phyloP scores from a whole-genome alignment of 805 yeast genomes.

The Metschnikowia baotianmanensis region DNA sequence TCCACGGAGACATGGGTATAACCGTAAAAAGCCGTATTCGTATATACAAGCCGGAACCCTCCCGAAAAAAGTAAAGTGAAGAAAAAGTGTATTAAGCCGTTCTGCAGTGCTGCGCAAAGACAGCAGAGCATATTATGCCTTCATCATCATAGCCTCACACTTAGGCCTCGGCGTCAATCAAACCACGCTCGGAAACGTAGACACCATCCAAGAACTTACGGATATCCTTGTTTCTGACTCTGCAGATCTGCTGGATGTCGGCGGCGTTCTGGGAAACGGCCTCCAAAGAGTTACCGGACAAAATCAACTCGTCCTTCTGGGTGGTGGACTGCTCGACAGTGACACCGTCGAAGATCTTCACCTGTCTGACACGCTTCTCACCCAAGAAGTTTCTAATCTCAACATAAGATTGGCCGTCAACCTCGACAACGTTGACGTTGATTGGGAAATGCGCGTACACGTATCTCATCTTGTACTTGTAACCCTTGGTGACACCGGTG shows the following conservation, averaged over 20 bases:
- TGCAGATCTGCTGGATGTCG: slow-evolving; percentile 95
- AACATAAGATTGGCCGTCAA: slow-evolving; percentile 69
- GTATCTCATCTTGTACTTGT: slow-evolving; percentile 99
- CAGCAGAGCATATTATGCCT: not conserved
- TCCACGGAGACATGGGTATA: slow-evolving; percentile 27
- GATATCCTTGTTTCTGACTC: slow-evolving; percentile 99
- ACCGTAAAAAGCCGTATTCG: slow-evolving; percentile 25
- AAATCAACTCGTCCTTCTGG: slow-evolving; percentile 92
- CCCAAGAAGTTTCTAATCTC: slow-evolving; percentile 99
- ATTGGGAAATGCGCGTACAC: slow-evolving; percentile 99
- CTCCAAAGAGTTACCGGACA: slow-evolving; percentile 95
- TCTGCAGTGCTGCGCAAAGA: not conserved
- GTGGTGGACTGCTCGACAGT: slow-evolving; percentile 72
- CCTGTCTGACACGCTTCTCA: slow-evolving; percentile 94
- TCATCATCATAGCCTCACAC: not conserved
- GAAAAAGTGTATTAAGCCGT: slow-evolving; percentile 25
- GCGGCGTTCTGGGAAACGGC: slow-evolving; percentile 98
- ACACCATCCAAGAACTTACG: slow-evolving; percentile 99
- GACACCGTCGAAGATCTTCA: slow-evolving; percentile 88
- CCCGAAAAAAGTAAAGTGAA: slow-evolving; percentile 14
- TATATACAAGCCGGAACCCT: slow-evolving; percentile 9
- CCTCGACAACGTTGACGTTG: slow-evolving; percentile 87
- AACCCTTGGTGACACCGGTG: slow-evolving; percentile 99
- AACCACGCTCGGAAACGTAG: slow-evolving; percentile 95
- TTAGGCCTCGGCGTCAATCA: slow-evolving; percentile 62